Evolutionary conservation across 768 basidiomycete species (phyloP).

Genomic region (Trametes cinnabarina): DNA sequence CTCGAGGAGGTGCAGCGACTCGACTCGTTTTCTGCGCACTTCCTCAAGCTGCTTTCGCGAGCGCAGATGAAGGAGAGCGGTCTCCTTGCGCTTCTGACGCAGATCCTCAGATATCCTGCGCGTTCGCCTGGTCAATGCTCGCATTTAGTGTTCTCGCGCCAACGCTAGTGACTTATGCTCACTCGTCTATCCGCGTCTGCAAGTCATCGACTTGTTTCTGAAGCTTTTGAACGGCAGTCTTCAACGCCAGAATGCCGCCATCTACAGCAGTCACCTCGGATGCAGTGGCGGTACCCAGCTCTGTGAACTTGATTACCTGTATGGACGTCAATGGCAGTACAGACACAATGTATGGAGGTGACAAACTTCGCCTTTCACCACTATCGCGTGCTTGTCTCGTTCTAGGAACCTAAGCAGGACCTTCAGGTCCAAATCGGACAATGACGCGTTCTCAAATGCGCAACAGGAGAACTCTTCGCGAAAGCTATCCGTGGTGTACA

Average conservation of each 20-base stretch:
- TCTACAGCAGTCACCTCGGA: conserved; percentile 74
- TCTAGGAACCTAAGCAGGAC: conserved; percentile 77
- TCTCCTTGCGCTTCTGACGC: conserved; percentile 63
- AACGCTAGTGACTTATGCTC: conserved; percentile 5
- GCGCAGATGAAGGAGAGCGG: conserved; percentile 76
- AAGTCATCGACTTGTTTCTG: conserved; percentile 67
- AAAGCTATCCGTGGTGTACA: conserved; percentile 66
- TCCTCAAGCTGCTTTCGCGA: conserved; percentile 81
- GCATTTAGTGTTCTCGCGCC: neutral
- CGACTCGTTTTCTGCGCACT: conserved; percentile 69
- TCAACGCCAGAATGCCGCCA: conserved; percentile 76
- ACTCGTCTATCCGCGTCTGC: conserved; percentile 75
- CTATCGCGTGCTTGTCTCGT: conserved; percentile 65
- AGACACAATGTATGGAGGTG: no score
- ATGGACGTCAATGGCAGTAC: neutral
- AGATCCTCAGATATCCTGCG: conserved; percentile 64
- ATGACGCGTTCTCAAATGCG: conserved; percentile 39
- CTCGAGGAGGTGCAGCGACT: conserved; percentile 70
- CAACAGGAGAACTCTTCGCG: conserved; percentile 50
- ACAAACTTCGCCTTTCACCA: conserved; percentile 67
- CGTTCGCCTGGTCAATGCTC: conserved; percentile 52
- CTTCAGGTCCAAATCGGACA: conserved; percentile 64
- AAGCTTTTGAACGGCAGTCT: conserved; percentile 64
- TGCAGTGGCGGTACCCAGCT: conserved; percentile 36
- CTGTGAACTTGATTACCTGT: conserved; percentile 84